Evolutionary conservation across 306 rosid genomes (phyloP).

Genomic region (Prunus dulcis): DNA sequence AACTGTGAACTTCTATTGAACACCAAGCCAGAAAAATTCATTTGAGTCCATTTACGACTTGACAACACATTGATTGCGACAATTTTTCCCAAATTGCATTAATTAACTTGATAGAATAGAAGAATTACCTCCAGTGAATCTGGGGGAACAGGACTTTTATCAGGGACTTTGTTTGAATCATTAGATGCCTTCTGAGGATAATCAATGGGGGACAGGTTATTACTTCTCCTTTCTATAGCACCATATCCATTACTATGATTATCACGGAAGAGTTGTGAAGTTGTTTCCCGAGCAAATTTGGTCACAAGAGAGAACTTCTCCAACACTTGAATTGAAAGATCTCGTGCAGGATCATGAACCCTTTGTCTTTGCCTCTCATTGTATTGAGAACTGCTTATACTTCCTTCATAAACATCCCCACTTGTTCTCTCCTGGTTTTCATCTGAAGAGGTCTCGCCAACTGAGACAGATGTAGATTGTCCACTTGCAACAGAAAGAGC

Average conservation of each 20-base stretch:
- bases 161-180: slow-evolving; percentile 34
- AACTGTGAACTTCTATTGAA: neutral
- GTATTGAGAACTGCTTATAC: slow-evolving; percentile 41
- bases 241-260: slow-evolving; percentile 64
- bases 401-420: slow-evolving; percentile 43
- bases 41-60: neutral
- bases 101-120: neutral
- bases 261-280: slow-evolving; percentile 92
- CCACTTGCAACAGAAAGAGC: slow-evolving; percentile 63
- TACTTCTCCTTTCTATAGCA: slow-evolving; percentile 48
- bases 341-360: slow-evolving; percentile 81
- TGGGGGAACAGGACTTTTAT: slow-evolving; percentile 44
- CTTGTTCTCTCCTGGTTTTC: slow-evolving; percentile 47
- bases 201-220: slow-evolving; percentile 40
- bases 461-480: slow-evolving; percentile 40
- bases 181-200: slow-evolving; percentile 40
- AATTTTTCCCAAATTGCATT: neutral
- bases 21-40: neutral
- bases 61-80: neutral
- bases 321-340: slow-evolving; percentile 86
- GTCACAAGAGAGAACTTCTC: slow-evolving; percentile 98
- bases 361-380: slow-evolving; percentile 59
- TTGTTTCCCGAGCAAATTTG: slow-evolving; percentile 96
- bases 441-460: slow-evolving; percentile 46
- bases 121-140: slow-evolving; percentile 72